Evolutionary conservation across 495 filamentous ascomycete genomes (phyloP).

Genomic region (Penicillium ucsense): DNA sequence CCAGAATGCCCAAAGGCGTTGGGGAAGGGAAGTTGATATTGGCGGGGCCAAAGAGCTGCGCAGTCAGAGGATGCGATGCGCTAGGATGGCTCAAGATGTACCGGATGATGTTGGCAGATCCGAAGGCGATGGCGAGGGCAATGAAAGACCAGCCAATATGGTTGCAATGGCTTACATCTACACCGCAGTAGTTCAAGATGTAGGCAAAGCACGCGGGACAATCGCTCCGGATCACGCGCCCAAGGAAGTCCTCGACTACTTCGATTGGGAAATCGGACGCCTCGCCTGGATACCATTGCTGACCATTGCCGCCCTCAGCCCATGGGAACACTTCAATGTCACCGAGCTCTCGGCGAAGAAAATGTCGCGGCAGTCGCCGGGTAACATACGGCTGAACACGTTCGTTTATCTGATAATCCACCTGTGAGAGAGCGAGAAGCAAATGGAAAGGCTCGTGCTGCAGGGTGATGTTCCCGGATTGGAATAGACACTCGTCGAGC

Average conservation of each 20-base stretch:
- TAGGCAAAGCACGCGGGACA: conserved; percentile 6
- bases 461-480: neutral
- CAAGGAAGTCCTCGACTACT: neutral
- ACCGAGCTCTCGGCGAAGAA: neutral
- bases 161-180: conserved; percentile 1
- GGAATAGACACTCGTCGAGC: neutral
- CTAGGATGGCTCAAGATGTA: neutral
- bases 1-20: neutral
- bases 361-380: neutral
- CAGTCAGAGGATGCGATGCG: neutral
- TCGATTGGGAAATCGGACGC: conserved; percentile 2
- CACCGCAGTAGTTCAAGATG: neutral
- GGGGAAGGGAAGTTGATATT: neutral
- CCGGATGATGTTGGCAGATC: conserved; percentile 1
- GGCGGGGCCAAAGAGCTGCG: neutral
- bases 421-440: neutral
- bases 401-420: neutral
- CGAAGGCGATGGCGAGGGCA: neutral
- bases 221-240: conserved; percentile 2
- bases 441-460: conserved; percentile 3
- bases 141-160: conserved; percentile 4
- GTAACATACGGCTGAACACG: neutral
- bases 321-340: neutral
- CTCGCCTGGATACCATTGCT: neutral
- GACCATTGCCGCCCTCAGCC: neutral